A percentile compares a stretch with the other conserved stretches of the same genome.
Conservation (phyloP, 768 basidiomycete species). For the Epithele typhae region DNA sequence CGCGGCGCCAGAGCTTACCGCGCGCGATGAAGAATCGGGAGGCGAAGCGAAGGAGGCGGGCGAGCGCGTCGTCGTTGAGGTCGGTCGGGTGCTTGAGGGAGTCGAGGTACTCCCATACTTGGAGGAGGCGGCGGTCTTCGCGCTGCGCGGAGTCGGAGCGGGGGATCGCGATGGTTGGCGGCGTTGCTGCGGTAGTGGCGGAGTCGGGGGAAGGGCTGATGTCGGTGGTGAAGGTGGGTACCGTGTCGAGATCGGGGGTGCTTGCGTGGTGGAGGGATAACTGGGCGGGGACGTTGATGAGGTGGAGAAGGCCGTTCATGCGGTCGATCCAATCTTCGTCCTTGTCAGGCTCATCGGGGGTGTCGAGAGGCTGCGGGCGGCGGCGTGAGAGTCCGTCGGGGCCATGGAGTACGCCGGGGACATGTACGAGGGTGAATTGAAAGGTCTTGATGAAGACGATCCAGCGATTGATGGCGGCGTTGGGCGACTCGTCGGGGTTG, state of each 20-base stretch:
- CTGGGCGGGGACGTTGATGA: neutral
- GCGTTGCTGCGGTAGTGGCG: too few species aligned
- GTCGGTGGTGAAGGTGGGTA: neutral
- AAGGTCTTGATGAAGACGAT: conserved; percentile 34
- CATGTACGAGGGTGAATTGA: conserved; percentile 32
- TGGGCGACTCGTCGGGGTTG: conserved; percentile 34
- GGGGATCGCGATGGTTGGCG: too few species aligned
- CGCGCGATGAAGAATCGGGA: neutral
- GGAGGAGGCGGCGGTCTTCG: neutral
- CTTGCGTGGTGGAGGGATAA: too few species aligned
- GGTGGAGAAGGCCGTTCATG: conserved; percentile 6
- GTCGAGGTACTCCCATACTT: neutral
- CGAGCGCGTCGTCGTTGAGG: neutral
- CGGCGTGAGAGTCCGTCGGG: conserved; percentile 30
- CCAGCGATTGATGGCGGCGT: conserved; percentile 37
- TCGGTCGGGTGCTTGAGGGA: neutral
- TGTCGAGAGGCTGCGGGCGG: neutral
- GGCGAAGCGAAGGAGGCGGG: conserved; percentile 12
- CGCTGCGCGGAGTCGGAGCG: neutral
- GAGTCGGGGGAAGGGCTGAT: too few species aligned
- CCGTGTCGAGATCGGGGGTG: conserved; percentile 19
- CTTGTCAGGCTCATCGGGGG: neutral
- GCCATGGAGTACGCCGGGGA: conserved; percentile 24
- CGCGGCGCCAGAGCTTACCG: conserved; percentile 11
- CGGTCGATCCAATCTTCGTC: conserved; percentile 6